A percentile compares a stretch with the other conserved stretches of the same genome.
Evolutionary conservation across 768 basidiomycete species (phyloP).

Genomic region (Suillus decipiens): DNA sequence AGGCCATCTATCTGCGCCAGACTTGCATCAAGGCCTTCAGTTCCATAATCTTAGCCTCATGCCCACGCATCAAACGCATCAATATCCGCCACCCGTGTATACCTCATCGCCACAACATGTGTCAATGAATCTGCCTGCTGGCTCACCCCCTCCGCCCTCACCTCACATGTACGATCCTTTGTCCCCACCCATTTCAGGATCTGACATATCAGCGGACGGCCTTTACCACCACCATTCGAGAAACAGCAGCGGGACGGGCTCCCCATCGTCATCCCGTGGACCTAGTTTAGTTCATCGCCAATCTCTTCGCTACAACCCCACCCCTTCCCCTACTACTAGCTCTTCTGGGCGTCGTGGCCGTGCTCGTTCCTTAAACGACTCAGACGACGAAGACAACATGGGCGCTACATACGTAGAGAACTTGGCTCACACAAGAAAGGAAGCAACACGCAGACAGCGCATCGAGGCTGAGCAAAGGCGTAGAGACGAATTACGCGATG

Average conservation of each 20-base stretch:
- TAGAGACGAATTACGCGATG: constrained; percentile 87
- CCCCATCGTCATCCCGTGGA: constrained; percentile 75
- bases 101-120: constrained; percentile 67
- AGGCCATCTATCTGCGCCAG: constrained; percentile 66
- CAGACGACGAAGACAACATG: constrained; percentile 72
- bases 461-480: constrained; percentile 91
- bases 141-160: constrained; percentile 73
- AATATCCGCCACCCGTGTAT: constrained; percentile 65
- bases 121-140: constrained; percentile 59
- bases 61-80: constrained; percentile 67
- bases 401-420: constrained; percentile 68
- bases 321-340: constrained; percentile 74
- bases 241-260: constrained; percentile 74
- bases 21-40: constrained; percentile 66
- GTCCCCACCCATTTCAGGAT: constrained; percentile 85
- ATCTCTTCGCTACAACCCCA: constrained; percentile 73
- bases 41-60: constrained; percentile 67
- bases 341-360: constrained; percentile 68
- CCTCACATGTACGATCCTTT: constrained; percentile 83
- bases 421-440: constrained; percentile 76
- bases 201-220: constrained; percentile 86
- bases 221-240: constrained; percentile 67
- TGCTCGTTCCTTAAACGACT: constrained; percentile 70
- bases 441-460: constrained; percentile 80
- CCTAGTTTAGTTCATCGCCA: constrained; percentile 76